Evolutionary conservation across 257 asterid species (phyloP), one percentile per base, ranked within the genome.

Genomic region (Marsdenia floribunda): DNA sequence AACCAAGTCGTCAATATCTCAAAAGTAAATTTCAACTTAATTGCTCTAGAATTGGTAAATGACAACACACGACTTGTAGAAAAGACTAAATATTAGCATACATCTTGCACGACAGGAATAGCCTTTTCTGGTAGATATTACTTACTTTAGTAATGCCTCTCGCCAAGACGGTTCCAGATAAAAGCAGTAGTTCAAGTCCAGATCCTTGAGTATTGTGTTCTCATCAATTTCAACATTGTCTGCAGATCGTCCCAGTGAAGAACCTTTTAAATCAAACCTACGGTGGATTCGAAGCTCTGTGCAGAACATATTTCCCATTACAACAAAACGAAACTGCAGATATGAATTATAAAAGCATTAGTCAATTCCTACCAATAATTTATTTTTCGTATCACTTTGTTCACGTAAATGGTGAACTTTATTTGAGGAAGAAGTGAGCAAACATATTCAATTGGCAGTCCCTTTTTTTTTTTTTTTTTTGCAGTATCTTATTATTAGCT

Each of bases 261-360:
- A 94, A 69, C 99, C 99, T 83, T 94, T 94, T 77, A 94, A 78
- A 79, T 94, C 99, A 80, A 94, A 94, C 83, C 97, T 87, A 54
- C 97, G 86, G 74, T 92, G 98, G 88, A 94, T 92, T 80, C 99
- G 82, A 66, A 94, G 81, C 83, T 88, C 98, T 67, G 99, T 92
- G 93, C 96, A 92, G 87, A 92, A 94, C 98, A 94, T 85, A 81
- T 94, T 94, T 76, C 99, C 98, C 99, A 94, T 94, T 22, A 92
- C 99, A 22, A 92, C 97, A 65, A 94, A 94, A 24, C 96, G 93
- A 78, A 94, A 92, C 99, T 94, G 96, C 87, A 84, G 77, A 76
- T 44, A 64, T 77, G 44, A 68, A 73, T 55, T 22, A 68, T 55
- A 68, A 80, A 69, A 52, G 57, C 40, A 58, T 71, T 9, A 44